Conservation (phyloP, 176 grass and related monocot genomes). For the Triticum timopheevii region DNA sequence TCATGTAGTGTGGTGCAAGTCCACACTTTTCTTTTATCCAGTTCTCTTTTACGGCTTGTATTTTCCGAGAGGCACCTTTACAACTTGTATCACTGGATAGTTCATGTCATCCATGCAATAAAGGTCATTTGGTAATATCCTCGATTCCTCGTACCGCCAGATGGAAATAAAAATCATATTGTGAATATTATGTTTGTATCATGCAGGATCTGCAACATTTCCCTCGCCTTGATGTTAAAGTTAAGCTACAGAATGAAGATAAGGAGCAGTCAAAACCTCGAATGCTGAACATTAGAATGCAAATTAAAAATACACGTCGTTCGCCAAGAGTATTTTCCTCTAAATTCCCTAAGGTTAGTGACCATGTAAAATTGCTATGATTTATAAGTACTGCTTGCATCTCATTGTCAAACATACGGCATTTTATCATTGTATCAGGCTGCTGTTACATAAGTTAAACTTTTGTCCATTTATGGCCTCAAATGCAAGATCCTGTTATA, state of each 20-base stretch:
- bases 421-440: neutral
- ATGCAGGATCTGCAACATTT: slow-evolving; percentile 87
- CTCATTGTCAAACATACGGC: neutral
- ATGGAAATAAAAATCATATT: slow-evolving; percentile 26
- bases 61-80: neutral
- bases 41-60: slow-evolving; percentile 14
- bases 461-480: neutral
- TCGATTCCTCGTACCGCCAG: neutral
- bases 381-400: slow-evolving; percentile 16
- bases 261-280: slow-evolving; percentile 39
- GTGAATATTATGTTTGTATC: slow-evolving; percentile 13
- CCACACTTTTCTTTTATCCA: neutral
- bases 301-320: slow-evolving; percentile 60
- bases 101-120: slow-evolving; percentile 24
- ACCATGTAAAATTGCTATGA: slow-evolving; percentile 13
- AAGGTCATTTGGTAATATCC: neutral
- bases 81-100: neutral
- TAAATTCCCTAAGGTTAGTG: slow-evolving; percentile 86
- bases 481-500: neutral
- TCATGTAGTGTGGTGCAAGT: neutral
- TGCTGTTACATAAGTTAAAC: neutral
- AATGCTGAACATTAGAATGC: slow-evolving; percentile 71
- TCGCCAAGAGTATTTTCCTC: slow-evolving; percentile 80
- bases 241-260: slow-evolving; percentile 67
- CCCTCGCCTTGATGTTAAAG: slow-evolving; percentile 59